A percentile compares a stretch with the other conserved stretches of the same genome.
phyloP scores from a whole-genome alignment of 441 rosid genomes.

The Erysimum pusillum region DNA sequence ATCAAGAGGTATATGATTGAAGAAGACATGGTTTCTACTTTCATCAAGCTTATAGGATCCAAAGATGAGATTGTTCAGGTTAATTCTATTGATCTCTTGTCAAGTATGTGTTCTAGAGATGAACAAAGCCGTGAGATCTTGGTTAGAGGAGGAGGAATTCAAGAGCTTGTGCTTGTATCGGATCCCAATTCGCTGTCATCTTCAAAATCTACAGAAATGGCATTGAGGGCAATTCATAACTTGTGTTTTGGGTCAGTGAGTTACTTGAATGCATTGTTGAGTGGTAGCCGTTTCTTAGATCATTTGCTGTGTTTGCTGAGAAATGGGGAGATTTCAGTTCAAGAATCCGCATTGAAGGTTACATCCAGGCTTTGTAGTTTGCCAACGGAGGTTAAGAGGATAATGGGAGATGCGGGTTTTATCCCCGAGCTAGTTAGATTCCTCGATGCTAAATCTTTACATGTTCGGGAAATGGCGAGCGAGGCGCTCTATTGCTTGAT shows the following conservation, averaged over 20 bases:
- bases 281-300: slow-evolving; percentile 57
- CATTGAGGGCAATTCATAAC: slow-evolving; percentile 73
- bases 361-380: slow-evolving; percentile 66
- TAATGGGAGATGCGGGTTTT: slow-evolving; percentile 83
- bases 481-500: slow-evolving; percentile 67
- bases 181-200: slow-evolving; percentile 61
- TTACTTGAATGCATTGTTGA: slow-evolving; percentile 53
- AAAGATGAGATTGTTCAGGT: slow-evolving; percentile 75
- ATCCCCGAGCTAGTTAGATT: slow-evolving; percentile 75
- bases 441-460: slow-evolving; percentile 77
- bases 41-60: slow-evolving; percentile 70
- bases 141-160: slow-evolving; percentile 71
- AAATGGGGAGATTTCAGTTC: slow-evolving; percentile 71
- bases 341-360: slow-evolving; percentile 78
- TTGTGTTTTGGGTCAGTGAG: slow-evolving; percentile 67
- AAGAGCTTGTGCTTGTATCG: slow-evolving; percentile 55
- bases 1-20: slow-evolving; percentile 86
- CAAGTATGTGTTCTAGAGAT: slow-evolving; percentile 67
- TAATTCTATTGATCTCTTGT: slow-evolving; percentile 72
- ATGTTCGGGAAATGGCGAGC: slow-evolving; percentile 78
- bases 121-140: slow-evolving; percentile 62
- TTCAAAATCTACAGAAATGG: slow-evolving; percentile 65
- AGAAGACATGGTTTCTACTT: slow-evolving; percentile 68
- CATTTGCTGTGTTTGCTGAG: slow-evolving; percentile 62
- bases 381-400: slow-evolving; percentile 67